Conservation (phyloP, 164 flowering plant species). For the Dillenia turbinata region DNA sequence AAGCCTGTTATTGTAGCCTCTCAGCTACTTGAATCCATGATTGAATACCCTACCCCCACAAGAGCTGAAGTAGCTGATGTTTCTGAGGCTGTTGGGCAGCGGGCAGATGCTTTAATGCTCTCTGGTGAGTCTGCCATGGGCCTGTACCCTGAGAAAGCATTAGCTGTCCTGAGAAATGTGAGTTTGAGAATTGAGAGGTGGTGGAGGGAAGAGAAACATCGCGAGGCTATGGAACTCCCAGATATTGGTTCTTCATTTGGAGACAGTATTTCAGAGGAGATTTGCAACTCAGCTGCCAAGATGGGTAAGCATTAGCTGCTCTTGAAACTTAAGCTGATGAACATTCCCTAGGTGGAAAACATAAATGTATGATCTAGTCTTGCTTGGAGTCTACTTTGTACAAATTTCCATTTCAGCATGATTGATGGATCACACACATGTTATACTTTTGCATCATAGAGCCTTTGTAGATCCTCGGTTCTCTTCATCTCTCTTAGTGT, state of each 20-base stretch:
- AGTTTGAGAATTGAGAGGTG: slow-evolving; percentile 90
- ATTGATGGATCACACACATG: no score
- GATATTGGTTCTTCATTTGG: slow-evolving; percentile 63
- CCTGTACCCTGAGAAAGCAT: slow-evolving; percentile 86
- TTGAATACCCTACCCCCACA: slow-evolving; percentile 96
- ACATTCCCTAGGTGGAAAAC: neutral
- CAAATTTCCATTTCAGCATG: no score
- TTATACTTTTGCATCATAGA: no score
- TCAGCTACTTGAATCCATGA: slow-evolving; percentile 95
- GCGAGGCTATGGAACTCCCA: slow-evolving; percentile 69
- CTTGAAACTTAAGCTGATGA: neutral
- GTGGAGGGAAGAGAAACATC: slow-evolving; percentile 93
- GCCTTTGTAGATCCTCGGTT: no score
- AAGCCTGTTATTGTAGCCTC: slow-evolving; percentile 97
- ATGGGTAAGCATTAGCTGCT: slow-evolving; percentile 56
- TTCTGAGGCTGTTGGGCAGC: slow-evolving; percentile 93
- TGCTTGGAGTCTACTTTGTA: no score
- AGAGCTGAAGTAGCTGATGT: slow-evolving; percentile 99
- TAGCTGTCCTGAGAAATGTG: slow-evolving; percentile 82
- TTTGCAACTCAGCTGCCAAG: slow-evolving; percentile 94
- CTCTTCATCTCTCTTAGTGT: no score
- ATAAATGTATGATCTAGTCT: no score
- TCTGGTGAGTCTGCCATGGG: slow-evolving; percentile 99
- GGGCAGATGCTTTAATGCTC: slow-evolving; percentile 95
- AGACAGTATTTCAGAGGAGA: slow-evolving; percentile 86